Percentiles rank a stretch among this genome's conserved stretches.
Evolutionary conservation across 1,139 yeast species (phyloP).

Genomic region (Sugiyamaella xylanicola): DNA sequence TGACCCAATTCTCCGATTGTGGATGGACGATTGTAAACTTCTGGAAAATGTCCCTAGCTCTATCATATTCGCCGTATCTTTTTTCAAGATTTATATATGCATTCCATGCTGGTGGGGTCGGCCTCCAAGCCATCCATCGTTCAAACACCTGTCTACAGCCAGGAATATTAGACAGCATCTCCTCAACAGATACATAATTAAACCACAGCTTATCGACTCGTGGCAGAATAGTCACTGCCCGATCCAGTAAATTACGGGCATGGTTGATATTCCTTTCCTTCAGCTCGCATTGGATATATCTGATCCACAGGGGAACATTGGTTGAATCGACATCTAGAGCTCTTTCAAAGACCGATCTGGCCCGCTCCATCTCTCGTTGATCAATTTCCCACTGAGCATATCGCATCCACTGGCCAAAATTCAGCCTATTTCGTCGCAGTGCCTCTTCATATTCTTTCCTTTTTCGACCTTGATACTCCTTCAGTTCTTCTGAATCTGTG

Average conservation of each 20-base stretch:
- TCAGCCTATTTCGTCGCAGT: constrained; percentile 75
- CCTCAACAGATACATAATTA: constrained; percentile 74
- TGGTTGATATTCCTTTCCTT: constrained; percentile 75
- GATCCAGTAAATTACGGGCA: constrained; percentile 80
- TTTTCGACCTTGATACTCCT: constrained; percentile 72
- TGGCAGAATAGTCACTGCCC: constrained; percentile 77
- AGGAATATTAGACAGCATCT: constrained; percentile 63
- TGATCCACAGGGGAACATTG: constrained; percentile 81
- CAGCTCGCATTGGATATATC: constrained; percentile 79
- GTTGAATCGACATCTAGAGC: constrained; percentile 77
- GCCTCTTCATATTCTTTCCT: constrained; percentile 86
- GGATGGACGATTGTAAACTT: constrained; percentile 61
- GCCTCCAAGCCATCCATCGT: constrained; percentile 75
- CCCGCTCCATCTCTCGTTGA: constrained; percentile 73
- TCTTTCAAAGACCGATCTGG: constrained; percentile 85
- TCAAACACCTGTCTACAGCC: constrained; percentile 70
- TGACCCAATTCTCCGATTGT: constrained; percentile 61
- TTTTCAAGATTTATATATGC: constrained; percentile 73
- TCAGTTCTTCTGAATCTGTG: constrained; percentile 77
- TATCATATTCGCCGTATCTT: constrained; percentile 59
- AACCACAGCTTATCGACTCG: constrained; percentile 86
- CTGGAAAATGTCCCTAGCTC: constrained; percentile 60
- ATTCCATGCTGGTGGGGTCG: constrained; percentile 65
- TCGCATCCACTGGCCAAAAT: constrained; percentile 86
- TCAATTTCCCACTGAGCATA: constrained; percentile 88